Percentiles rank a stretch among this genome's conserved stretches.
These are phyloP conservation scores for Nicotiana sylvestris DNA, from an alignment of 257 asterid species.

Conservation along the genomic window DNA sequence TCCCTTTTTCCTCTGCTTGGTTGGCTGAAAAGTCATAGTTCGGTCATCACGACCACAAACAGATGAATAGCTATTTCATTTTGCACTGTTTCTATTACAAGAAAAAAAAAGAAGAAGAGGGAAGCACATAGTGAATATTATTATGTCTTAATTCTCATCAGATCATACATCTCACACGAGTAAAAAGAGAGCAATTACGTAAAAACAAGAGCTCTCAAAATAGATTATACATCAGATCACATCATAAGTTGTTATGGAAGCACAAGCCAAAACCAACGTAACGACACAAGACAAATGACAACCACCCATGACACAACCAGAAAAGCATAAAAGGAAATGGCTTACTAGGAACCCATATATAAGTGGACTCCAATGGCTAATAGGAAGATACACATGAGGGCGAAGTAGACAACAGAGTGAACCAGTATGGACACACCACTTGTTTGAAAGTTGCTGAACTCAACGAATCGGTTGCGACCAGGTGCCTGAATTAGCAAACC, in stretches of 20 bases:
- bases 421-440: slow-evolving; percentile 67
- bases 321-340: not conserved
- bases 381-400: slow-evolving; percentile 67
- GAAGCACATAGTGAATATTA: no score
- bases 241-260: not conserved
- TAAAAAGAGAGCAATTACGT: not conserved
- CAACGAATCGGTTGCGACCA: slow-evolving; percentile 57
- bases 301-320: not conserved
- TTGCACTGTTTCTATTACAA: not conserved
- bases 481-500: slow-evolving; percentile 82
- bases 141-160: not conserved
- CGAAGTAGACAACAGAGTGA: slow-evolving; percentile 69
- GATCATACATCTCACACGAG: not conserved
- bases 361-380: slow-evolving; percentile 70
- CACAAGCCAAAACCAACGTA: not conserved
- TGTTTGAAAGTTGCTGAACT: slow-evolving; percentile 75
- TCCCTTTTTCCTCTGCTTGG: no score
- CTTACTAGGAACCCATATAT: slow-evolving; percentile 46
- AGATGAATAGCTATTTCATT: not conserved
- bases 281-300: not conserved
- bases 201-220: not conserved
- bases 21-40: no score
- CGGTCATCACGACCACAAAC: not conserved
- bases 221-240: not conserved
- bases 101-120: not conserved